phyloP scores from a whole-genome alignment of 768 basidiomycete species.

The Suillus paluster region DNA sequence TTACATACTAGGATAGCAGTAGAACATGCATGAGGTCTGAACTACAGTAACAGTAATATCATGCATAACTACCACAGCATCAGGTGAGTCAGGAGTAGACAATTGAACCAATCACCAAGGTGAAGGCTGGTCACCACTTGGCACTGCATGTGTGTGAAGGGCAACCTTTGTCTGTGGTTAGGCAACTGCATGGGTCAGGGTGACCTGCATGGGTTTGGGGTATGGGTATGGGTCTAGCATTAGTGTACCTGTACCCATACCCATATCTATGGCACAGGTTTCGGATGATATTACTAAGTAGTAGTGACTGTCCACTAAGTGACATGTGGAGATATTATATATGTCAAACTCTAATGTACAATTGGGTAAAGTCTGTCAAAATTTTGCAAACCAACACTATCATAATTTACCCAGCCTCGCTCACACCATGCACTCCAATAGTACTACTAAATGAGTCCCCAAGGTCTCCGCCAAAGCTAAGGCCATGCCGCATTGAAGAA shows the following conservation, averaged over 20 bases:
- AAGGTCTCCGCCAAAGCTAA: conserved; percentile 4
- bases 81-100: too few species aligned
- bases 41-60: too few species aligned
- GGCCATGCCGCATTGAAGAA: not conserved
- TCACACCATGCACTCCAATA: not conserved
- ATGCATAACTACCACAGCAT: too few species aligned
- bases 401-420: conserved; percentile 1
- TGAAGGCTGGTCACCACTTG: too few species aligned
- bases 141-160: too few species aligned
- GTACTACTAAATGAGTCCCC: not conserved
- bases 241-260: conserved; percentile 1
- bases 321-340: not conserved
- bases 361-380: not conserved
- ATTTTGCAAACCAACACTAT: not conserved
- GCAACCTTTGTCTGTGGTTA: too few species aligned
- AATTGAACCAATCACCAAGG: too few species aligned
- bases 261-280: not conserved
- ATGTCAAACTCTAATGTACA: not conserved
- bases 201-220: not conserved
- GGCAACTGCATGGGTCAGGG: not conserved
- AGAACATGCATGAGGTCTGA: too few species aligned
- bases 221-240: conserved; percentile 1
- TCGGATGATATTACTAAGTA: not conserved
- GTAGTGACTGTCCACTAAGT: not conserved
- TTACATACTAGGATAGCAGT: too few species aligned